Base-by-base conservation (phyloP, 495 filamentous ascomycete genomes). In the Aspergillus bertholletiae region DNA sequence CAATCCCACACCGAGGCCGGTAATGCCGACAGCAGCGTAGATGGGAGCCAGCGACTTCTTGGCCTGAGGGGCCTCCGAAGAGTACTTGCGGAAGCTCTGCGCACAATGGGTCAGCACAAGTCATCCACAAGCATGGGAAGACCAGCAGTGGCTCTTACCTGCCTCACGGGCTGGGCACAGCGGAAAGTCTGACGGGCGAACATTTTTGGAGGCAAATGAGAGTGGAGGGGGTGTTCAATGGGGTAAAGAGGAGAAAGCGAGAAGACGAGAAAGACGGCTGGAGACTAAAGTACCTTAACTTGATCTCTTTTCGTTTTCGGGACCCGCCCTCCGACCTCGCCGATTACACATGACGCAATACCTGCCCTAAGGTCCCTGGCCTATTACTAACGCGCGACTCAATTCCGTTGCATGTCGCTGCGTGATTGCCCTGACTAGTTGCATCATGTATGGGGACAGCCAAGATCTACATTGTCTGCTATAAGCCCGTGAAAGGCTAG, bases 11-110 rank as follows among this genome's bases (percentile, higher is more conserved):
- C 64, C 73, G 46, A 72, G 56, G 58, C 76, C 77, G 49, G 70
- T 67, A 32, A 74, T 56, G 57, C 74, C 70, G 34, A 76, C 71
- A 20, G 65, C 61, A 44, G 69, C 51, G 53, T 74, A 77, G 58
- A 77, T 53, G 20, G 71, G 71, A 37, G 72, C 63, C 55, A 76
- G 55, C 56, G 69, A 59, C 66, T 72, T n/a, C n/a, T n/a, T 74
- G 64, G 67, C 60, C 54, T 73, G 68, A 57, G 74, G 61, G 21
- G 72, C 72, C 53, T 77, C 74, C 24, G 74, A 59, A 44, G 79
- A 79, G 70, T 81, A 81, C 59, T 72, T 73, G 67, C 79, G 79
- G 67, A 79, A 67, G 63, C 68, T 68, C 79, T 81, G 54, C 9
- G n/a, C 21, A 13, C n/a, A 32, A 46, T 23, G 22, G 23, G 12